Base-by-base conservation (phyloP, 2,329 filamentous ascomycete species). In the Byssothecium circinans region DNA sequence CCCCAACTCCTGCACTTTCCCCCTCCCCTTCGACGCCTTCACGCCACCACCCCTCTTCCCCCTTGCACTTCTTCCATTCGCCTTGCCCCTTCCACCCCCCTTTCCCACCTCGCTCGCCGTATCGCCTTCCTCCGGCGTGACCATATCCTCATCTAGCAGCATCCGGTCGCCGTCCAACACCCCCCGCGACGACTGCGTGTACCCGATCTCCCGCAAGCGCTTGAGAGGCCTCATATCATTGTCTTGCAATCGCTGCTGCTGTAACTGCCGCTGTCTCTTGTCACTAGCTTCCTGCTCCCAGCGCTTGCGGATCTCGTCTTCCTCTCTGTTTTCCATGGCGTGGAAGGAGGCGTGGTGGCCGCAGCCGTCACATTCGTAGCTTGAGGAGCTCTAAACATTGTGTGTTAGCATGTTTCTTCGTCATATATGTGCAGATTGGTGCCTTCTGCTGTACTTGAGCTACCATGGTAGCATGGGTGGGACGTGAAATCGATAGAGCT, bases 301-400 rank as follows among this genome's bases (percentile, higher is more conserved):
- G 20, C 72, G 73, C 59, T 71, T 69, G 20, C 74, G 61, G 4
- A 77, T 67, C 35, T 74, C 76, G 43, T 79, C 74, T 39, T 80
- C 78, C 8, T 62, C 56, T n/a, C 70, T 67, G 46, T 79, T 81
- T 50, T 80, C 77, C 68, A 82, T 72, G 41, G 62, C 73, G 62
- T 82, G 79, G 53, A 79, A 81, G 10, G 73, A 76, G 6, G 79
- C 79, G 56, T 82, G 79, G 59, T 82, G 79, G 23, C 62, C 64
- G 54, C 79, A 82, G 40, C 79, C 79, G 58, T 82, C 79, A 61
- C 79, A 81, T 52, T 79, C 76, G 65, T 78, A 82, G 6, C 73
- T 77, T 1, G 76, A 77, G 8, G 77, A 65, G 10, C 73, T 72
- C 75, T 71, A 34, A 5, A 10, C 6, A 25, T 25, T 5, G n/a